Evolutionary conservation across 495 filamentous ascomycete species (phyloP).

Genomic region (Penicillium simplicissimum): DNA sequence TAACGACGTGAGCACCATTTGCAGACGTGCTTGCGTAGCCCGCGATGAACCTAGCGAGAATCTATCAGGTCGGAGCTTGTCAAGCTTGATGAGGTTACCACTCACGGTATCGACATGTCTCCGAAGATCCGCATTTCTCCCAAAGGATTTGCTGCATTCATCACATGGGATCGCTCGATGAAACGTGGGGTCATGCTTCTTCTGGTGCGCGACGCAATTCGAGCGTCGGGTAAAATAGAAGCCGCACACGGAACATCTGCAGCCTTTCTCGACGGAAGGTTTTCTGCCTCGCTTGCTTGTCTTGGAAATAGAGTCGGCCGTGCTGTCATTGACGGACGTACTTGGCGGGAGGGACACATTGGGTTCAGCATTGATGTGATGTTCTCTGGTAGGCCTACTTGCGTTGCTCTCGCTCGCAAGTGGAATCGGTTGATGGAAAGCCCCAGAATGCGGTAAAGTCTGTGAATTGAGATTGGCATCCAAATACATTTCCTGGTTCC

Average conservation of each 20-base stretch:
- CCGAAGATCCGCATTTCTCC: conserved; percentile 77
- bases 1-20: conserved; percentile 16
- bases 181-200: conserved; percentile 78
- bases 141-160: conserved; percentile 49
- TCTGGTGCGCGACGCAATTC: conserved; percentile 89
- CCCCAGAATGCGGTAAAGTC: not conserved
- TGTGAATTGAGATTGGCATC: not conserved
- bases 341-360: not conserved
- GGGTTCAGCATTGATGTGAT: not conserved
- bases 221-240: conserved; percentile 83
- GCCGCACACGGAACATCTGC: conserved; percentile 73
- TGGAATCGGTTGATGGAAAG: not conserved
- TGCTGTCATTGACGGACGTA: not conserved
- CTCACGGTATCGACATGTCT: conserved; percentile 79
- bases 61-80: not conserved
- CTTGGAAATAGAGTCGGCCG: not conserved
- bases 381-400: not conserved
- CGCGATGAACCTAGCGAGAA: conserved; percentile 14
- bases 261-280: conserved; percentile 24
- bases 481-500: conserved; percentile 7
- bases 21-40: conserved; percentile 18
- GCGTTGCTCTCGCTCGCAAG: not conserved
- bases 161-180: conserved; percentile 71
- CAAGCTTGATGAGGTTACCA: not conserved
- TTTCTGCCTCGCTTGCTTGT: conserved; percentile 1